Conservation (phyloP, 306 rosid genomes). For the Vigna mungo region DNA sequence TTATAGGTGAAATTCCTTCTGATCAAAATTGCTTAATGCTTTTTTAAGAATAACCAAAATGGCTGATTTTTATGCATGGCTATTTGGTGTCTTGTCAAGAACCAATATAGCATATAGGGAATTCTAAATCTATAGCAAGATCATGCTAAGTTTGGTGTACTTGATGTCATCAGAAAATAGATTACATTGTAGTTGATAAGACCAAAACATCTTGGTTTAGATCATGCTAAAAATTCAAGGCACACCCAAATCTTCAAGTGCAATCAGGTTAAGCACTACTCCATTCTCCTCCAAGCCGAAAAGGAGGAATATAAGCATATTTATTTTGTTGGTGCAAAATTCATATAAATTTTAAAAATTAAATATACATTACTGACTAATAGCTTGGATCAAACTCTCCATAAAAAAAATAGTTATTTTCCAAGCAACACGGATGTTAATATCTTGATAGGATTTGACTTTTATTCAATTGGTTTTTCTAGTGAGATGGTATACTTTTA, state of each 20-base stretch:
- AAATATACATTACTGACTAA: too few relatives aligned
- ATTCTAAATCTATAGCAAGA: constrained; percentile 37
- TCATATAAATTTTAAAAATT: too few relatives aligned
- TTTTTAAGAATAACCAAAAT: constrained; percentile 9
- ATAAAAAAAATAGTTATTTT: too few relatives aligned
- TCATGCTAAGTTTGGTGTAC: constrained; percentile 36
- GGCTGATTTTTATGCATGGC: not conserved
- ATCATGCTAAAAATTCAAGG: constrained; percentile 12
- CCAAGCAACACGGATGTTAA: too few relatives aligned
- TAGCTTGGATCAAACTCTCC: too few relatives aligned
- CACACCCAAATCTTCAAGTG: not conserved
- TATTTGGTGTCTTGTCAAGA: constrained; percentile 46
- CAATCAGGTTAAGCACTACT: too few relatives aligned
- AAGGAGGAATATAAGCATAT: too few relatives aligned
- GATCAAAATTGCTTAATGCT: constrained; percentile 34
- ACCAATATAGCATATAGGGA: constrained; percentile 23
- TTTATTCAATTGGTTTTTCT: too few relatives aligned
- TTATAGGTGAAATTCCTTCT: constrained; percentile 33
- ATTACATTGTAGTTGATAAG: not conserved
- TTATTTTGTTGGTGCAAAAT: too few relatives aligned
- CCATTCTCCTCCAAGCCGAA: too few relatives aligned
- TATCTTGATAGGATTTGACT: too few relatives aligned
- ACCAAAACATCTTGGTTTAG: not conserved
- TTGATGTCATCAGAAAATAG: constrained; percentile 19
- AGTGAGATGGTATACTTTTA: too few relatives aligned